These are phyloP conservation scores for Lanzia echinophila DNA, from an alignment of 2,329 filamentous ascomycete species.

Conservation along the genomic window DNA sequence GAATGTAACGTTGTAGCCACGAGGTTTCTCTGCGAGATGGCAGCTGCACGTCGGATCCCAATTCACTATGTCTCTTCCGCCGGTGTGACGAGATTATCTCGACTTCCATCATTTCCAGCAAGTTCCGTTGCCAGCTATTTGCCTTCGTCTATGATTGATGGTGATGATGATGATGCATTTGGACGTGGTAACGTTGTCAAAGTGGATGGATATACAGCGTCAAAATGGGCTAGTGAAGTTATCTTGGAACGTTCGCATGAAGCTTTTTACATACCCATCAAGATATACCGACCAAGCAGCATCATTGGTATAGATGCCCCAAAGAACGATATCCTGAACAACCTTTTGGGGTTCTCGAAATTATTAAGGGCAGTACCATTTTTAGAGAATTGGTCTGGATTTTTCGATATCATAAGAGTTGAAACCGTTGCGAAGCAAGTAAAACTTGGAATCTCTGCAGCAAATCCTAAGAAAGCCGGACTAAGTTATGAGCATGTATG, in stretches of 20 bases:
- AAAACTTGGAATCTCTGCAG: no score
- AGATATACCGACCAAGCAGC: background rate
- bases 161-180: no score
- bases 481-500: no score
- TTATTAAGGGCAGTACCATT: background rate
- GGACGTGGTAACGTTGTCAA: no score
- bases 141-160: no score
- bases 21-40: slow-evolving; percentile 17
- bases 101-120: slow-evolving; percentile 2
- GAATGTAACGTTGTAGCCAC: slow-evolving; percentile 33
- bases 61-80: slow-evolving; percentile 35
- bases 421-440: background rate
- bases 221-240: slow-evolving; percentile 33
- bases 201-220: slow-evolving; percentile 32
- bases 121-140: background rate
- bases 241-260: slow-evolving; percentile 26
- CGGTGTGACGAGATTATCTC: slow-evolving; percentile 17
- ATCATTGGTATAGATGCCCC: background rate
- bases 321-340: background rate
- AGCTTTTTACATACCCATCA: background rate
- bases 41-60: slow-evolving; percentile 18
- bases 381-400: background rate
- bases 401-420: background rate
- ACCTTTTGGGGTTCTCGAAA: background rate
- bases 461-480: no score